Evolutionary conservation across 192 early-diverging fungal species (phyloP), one percentile per base, ranked within the genome.

Genomic region (Backusella mclennaniae): DNA sequence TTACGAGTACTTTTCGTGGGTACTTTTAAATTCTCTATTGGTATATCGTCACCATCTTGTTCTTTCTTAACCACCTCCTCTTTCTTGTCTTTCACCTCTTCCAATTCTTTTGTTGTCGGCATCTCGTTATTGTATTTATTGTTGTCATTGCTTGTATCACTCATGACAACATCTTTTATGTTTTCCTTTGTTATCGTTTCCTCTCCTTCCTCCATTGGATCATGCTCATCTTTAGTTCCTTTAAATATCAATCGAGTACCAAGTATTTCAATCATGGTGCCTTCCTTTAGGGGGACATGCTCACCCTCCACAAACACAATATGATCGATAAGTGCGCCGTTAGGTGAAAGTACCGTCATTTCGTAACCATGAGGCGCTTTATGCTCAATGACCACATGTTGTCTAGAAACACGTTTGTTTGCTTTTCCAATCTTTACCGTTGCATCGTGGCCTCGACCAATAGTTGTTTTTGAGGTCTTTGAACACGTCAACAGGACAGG

Each of bases 321-420:
- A 26, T 77, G 83, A 33, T 87, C 84, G 66, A 87, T 79, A 14
- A 80, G 69, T 29, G 79, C 81, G 14, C 83, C 85, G 42, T 87
- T 87, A 23, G 82, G 80, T 8, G 83, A 83, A 6, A 83, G 73
- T 17, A 87, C 79, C 4, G 71, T 83, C 26, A 87, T 74, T 56
- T 83, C 79, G 38, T 83, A 87, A 15, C 49, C 38, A 6, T 41
- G 33, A 11, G 72, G 74, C 15, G 35, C 21, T 42, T 74, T 79
- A 74, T 80, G 81, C 56, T 87, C 75, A 59, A 87, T 73, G 15
- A 81, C 80, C 0, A 84, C 79, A 80, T 87, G 85, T 15, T 78
- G 74, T 59, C 85, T 80, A 17, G 85, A 87, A 23, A 87, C 79
- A 49, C 81, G 80, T 46, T 83, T 83, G 71, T 87, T 87, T 26